Conservation (phyloP, 352 stramenopile genomes). For the Globisporangium solare region DNA sequence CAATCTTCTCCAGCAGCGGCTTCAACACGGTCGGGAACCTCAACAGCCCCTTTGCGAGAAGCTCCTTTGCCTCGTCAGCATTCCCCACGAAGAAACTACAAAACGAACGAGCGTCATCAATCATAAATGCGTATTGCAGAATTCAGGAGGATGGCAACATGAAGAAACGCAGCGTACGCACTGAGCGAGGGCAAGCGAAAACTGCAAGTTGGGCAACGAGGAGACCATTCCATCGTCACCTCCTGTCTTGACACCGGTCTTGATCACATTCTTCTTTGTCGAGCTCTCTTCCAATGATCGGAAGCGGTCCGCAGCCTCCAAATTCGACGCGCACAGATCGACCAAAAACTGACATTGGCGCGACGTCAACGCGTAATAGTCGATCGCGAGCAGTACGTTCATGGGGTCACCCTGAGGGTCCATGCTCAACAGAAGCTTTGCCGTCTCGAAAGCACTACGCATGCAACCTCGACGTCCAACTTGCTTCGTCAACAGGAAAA, state of each 20-base stretch:
- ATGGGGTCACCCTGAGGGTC: conserved; percentile 79
- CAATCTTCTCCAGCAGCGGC: conserved; percentile 72
- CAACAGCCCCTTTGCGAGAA: conserved; percentile 52
- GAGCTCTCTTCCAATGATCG: conserved; percentile 6
- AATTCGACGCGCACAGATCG: conserved; percentile 54
- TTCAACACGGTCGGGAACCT: conserved; percentile 70
- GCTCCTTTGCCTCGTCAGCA: conserved; percentile 48
- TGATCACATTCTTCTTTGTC: conserved; percentile 14
- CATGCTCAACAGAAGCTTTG: conserved; percentile 65
- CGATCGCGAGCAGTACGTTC: conserved; percentile 71
- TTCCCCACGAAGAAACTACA: conserved; percentile 64
- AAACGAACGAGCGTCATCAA: neutral
- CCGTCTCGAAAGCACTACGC: conserved; percentile 81
- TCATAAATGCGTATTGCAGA: neutral
- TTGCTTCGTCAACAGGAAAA: conserved; percentile 84
- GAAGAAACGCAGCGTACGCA: conserved; percentile 21
- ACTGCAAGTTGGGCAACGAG: conserved; percentile 65
- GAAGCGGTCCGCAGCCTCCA: conserved; percentile 52
- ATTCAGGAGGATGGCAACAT: too few species aligned
- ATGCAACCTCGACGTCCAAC: conserved; percentile 77
- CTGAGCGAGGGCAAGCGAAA: conserved; percentile 72
- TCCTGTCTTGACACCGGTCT: conserved; percentile 18
- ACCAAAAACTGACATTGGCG: conserved; percentile 78
- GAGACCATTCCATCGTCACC: conserved; percentile 22
- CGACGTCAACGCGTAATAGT: conserved; percentile 82